Evolutionary conservation across 2,329 filamentous ascomycete species (phyloP), one percentile per base, ranked within the genome.

Genomic region (Lecanoromycetidae sp.): DNA sequence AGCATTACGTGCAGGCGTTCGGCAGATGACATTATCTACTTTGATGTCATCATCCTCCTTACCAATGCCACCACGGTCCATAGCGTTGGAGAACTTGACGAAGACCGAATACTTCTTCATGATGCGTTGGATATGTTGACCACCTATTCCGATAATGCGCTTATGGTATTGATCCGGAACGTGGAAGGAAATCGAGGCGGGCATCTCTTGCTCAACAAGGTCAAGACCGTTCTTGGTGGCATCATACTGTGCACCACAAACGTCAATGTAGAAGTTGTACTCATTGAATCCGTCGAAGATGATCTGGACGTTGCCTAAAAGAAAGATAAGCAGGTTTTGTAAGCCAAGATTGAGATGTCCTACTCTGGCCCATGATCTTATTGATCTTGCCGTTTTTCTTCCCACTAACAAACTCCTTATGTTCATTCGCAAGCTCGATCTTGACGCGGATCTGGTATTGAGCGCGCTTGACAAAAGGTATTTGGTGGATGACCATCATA

Each of bases 361-460:
- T 66, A 77, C 88, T 95, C 66, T 96, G 90, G 20, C 90, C 91
- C 91, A 98, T 98, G 60, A 98, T 98, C 74, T 98, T 98, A 74
- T 98, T 98, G 67, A 98, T 98, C 71, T 98, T 98, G 66, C 91
- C 91, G 59, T 98, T 98, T 73, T 98, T 98, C 74, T 98, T 98
- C 57, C 91, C 91, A 57, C 88, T 95, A 48, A 98, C 91, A 62
- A 98, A 98, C 61, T 98, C 91, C 66, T 98, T 98, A 71, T 98
- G 91, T 69, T 98, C 91, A 61, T 96, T 96, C 60, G 91, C 91
- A 48, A 98, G 81, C 70, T 98, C 91, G 53, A 98, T 94, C 72
- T 96, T 96, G 61, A 98, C 90, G 48, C 88, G 80, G 62, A 98
- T 93, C 62, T 93, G 88, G 60, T 93, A 94, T 56, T 86, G 84